Evolutionary conservation across 1,284 basidiomycete species (phyloP), one percentile per base, ranked within the genome.

Genomic region (Leccinum pachyderme): DNA sequence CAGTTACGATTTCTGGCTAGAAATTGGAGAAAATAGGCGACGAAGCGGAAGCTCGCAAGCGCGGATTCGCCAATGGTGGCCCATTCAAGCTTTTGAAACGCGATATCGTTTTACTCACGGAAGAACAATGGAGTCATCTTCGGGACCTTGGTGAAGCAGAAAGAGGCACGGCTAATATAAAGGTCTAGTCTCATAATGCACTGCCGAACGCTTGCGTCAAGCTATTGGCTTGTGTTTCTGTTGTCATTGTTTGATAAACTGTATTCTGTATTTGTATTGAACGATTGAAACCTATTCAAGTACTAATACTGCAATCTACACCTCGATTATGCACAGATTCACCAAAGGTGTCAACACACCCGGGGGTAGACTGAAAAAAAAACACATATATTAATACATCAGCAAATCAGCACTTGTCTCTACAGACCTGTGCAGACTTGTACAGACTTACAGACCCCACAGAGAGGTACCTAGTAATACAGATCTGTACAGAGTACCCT

Each of bases 101-200:
- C 25, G 84, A 91, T 61, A 79, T 91, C 55, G 70, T 87, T 4
- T 72, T 91, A 9, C 77, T 81, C 15, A 83, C 82, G 2, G 74
- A 78, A 27, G 79, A 61, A 25, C 69, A 69, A 52, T 72, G 59
- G 11, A 52, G 37, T 15, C n/a, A 12, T 7, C 32, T 56, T 13
- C 61, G 54, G 18, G 24, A 57, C 65, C 1, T 58, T 64, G 0
- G 66, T 69, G 37, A 63, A 66, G 37, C 70, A 73, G 54, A 68
- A 62, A 48, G 50, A 61, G 45, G 18, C 24, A 12, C 24, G 75
- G 11, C 51, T 73, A 18, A 53, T 59, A 7, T 75, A 73, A 73
- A 63, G 51, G 15, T 63, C 65, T 5, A 64, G 69, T 2, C 27
- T 72, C 18, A 68, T 73, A 1, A 56, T 71, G 57, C 67, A 13